These are phyloP conservation scores for Magnaporthiopsis poae DNA, from an alignment of 2,329 filamentous ascomycete genomes.

Conservation along the genomic window DNA sequence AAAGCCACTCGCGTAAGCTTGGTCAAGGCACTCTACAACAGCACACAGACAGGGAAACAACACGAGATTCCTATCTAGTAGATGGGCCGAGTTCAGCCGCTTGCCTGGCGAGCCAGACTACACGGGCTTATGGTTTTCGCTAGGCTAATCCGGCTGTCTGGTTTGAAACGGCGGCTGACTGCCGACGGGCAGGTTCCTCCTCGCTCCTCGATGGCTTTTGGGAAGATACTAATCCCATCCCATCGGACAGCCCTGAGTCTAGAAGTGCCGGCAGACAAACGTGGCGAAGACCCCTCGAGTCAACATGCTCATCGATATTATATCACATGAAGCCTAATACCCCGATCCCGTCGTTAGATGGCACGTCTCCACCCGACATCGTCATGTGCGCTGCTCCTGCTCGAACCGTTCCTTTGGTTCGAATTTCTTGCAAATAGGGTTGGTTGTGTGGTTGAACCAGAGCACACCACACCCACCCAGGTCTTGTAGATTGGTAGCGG, in stretches of 20 bases:
- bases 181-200: not conserved
- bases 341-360: not conserved
- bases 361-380: not conserved
- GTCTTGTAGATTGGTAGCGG: not conserved
- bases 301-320: not conserved
- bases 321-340: not conserved
- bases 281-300: not conserved
- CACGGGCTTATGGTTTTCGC: not conserved
- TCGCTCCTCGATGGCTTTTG: not conserved
- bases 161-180: not conserved
- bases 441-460: too few species aligned
- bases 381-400: not conserved
- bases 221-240: too few species aligned
- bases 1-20: not conserved
- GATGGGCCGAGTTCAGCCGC: not conserved
- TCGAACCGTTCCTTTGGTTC: not conserved
- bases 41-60: not conserved
- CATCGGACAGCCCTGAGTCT: not conserved
- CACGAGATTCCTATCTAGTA: not conserved
- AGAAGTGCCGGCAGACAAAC: not conserved
- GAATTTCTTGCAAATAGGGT: not conserved
- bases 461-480: not conserved
- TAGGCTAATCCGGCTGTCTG: not conserved
- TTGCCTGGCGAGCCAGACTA: not conserved
- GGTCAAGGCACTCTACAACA: not conserved